These are phyloP conservation scores for Pleodorina starrii DNA, from an alignment of 139 green algal species.

Conservation along the genomic window DNA sequence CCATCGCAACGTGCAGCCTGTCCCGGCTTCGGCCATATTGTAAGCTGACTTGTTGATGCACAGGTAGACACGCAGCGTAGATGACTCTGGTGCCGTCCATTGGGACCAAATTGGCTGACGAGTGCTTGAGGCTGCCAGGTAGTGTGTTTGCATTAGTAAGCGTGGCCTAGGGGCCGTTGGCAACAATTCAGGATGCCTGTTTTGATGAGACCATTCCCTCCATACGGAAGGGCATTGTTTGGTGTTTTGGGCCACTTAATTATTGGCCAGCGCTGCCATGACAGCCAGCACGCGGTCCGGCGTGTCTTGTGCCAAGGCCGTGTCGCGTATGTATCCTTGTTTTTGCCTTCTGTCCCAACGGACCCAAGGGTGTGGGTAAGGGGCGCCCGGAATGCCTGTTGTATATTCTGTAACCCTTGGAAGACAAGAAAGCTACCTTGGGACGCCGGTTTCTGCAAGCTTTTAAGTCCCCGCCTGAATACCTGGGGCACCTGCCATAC, in stretches of 20 bases:
- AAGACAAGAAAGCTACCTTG: background rate
- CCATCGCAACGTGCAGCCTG: no score
- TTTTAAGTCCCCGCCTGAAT: background rate
- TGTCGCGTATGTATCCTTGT: background rate
- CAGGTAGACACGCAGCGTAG: no score
- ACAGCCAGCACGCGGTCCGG: background rate
- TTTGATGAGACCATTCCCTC: background rate
- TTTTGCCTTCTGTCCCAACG: background rate
- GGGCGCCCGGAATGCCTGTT: background rate
- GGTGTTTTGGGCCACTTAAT: background rate
- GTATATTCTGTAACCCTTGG: background rate
- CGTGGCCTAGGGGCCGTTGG: background rate
- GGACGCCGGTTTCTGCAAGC: background rate
- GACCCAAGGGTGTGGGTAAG: background rate
- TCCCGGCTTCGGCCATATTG: no score
- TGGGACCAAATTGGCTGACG: background rate
- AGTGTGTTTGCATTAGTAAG: background rate
- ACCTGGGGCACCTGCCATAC: no score
- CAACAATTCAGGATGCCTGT: background rate
- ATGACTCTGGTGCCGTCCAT: background rate
- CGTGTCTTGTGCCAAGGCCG: no score
- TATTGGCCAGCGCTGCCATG: background rate
- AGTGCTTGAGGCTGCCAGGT: background rate
- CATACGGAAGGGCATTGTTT: background rate
- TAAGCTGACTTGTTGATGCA: background rate